These are phyloP conservation scores for Aphanomyces astaci DNA, from an alignment of 352 stramenopile species.

Conservation along the genomic window DNA sequence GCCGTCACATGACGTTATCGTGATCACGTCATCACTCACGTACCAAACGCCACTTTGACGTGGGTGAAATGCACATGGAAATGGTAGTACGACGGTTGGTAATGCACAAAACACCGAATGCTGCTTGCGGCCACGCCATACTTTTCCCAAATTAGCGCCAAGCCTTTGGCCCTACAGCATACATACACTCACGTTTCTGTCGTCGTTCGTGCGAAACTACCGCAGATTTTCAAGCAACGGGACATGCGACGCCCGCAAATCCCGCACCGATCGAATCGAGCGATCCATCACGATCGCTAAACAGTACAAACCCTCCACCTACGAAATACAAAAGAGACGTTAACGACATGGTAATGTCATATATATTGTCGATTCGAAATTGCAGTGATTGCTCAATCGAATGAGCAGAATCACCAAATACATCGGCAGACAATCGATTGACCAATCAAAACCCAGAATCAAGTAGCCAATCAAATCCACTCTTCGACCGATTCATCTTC, in stretches of 20 bases:
- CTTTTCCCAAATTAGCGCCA: constrained; percentile 42
- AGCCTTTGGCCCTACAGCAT: constrained; percentile 45
- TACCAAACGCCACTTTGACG: constrained; percentile 71
- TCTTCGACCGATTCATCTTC: too few relatives aligned
- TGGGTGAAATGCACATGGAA: constrained; percentile 84
- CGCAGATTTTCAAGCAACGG: constrained; percentile 63
- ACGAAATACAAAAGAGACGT: not conserved
- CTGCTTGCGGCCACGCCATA: constrained; percentile 48
- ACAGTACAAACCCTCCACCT: constrained; percentile 77
- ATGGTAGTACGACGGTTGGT: constrained; percentile 85
- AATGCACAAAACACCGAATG: constrained; percentile 80
- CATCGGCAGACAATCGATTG: too few relatives aligned
- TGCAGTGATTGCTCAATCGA: too few relatives aligned
- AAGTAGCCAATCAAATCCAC: too few relatives aligned
- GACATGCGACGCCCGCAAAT: constrained; percentile 54
- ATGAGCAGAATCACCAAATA: too few relatives aligned
- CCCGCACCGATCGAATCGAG: constrained; percentile 64
- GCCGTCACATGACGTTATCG: not conserved
- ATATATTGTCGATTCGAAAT: too few relatives aligned
- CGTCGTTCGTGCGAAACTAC: too few relatives aligned
- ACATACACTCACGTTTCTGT: too few relatives aligned
- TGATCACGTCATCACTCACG: not conserved
- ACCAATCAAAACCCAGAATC: too few relatives aligned
- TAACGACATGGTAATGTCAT: not conserved
- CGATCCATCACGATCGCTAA: constrained; percentile 72